These are phyloP conservation scores for Talaromyces sp. DNA, from an alignment of 2,329 filamentous ascomycete species.

Conservation along the genomic window DNA sequence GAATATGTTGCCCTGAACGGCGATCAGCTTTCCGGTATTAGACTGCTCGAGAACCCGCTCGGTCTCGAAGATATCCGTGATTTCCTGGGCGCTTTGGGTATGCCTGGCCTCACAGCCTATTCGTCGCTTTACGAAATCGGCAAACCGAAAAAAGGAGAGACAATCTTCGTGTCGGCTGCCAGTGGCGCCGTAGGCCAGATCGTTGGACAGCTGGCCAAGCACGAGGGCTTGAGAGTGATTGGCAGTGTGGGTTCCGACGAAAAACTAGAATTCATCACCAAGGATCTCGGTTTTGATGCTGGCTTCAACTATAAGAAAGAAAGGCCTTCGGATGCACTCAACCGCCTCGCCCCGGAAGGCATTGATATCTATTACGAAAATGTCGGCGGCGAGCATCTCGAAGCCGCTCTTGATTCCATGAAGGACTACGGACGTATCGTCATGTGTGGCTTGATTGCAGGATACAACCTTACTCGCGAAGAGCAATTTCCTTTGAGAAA, in stretches of 20 bases:
- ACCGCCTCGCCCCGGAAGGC: constrained; percentile 66
- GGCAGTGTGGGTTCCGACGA: constrained; percentile 74
- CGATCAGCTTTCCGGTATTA: constrained; percentile 32
- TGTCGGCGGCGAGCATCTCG: constrained; percentile 68
- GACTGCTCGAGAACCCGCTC: constrained; percentile 60
- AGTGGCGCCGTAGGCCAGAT: constrained; percentile 77
- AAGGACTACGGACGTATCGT: constrained; percentile 63
- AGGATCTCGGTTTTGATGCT: constrained; percentile 63
- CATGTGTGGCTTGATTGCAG: constrained; percentile 63
- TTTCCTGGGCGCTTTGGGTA: constrained; percentile 72
- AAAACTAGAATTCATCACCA: constrained; percentile 69
- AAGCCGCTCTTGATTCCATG: constrained; percentile 59
- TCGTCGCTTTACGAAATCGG: constrained; percentile 69
- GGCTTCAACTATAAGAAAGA: constrained; percentile 90
- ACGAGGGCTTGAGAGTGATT: constrained; percentile 71
- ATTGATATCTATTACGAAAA: constrained; percentile 83
- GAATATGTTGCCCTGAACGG: constrained; percentile 60
- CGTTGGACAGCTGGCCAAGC: constrained; percentile 78
- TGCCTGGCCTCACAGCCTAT: constrained; percentile 73
- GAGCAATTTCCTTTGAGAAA: constrained; percentile 63
- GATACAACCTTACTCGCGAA: constrained; percentile 58
- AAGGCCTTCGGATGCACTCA: constrained; percentile 60
- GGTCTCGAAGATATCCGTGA: constrained; percentile 44
- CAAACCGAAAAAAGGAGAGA: constrained; percentile 69
- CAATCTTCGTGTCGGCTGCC: constrained; percentile 75